Base-by-base conservation (phyloP, 139 green algal genomes). In the Chlamydomonas sp. region DNA sequence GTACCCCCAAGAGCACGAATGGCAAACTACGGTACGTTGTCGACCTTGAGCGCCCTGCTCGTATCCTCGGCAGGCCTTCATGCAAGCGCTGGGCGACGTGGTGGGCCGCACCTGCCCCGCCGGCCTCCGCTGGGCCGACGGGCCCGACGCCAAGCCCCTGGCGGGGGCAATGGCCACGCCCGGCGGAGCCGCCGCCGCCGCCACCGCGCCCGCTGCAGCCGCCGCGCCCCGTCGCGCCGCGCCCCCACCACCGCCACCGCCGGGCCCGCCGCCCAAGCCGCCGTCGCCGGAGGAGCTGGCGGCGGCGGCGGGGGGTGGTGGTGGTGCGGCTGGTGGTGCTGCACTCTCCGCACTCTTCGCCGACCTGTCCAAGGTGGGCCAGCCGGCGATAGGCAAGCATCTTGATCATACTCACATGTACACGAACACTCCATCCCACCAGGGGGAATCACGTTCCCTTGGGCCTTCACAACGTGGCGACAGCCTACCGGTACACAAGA, bases 361-460 rank as follows among this genome's bases (percentile, higher is more conserved):
- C 4, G 92, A 95, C 64, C 88, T 97, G 58, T 96, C 95, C 85
- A 95, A 95, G 91, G 90, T 91, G 67, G 0, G 73, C 3, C 20
- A 49, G 10, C 8, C 63, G 9, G 63, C 8, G 8, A 8, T 67
- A 67, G 63, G 63, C 63, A 67, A 49, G 31, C 31, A 49, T 49
- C 31, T 49, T 49, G 31, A 49, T 49, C 31, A 49, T 49, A 49
- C 31, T 49, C 31, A 49, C 31, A 49, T 49, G 31, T 49, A 49
- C 31, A 49, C 31, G 31, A 49, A 49, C 31, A 49, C 31, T 49
- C 31, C 31, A 49, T 49, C 31, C 31, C 31, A 49, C 31, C 31
- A 49, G 31, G 31, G 31, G 31, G 31, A 49, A 49, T 49, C 31
- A 49, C 31, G 31, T 68, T 2, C 3, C 49, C 9, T 10, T 57